Conservation (phyloP, 2,329 filamentous ascomycete genomes). For the Epichloe uncinata region DNA sequence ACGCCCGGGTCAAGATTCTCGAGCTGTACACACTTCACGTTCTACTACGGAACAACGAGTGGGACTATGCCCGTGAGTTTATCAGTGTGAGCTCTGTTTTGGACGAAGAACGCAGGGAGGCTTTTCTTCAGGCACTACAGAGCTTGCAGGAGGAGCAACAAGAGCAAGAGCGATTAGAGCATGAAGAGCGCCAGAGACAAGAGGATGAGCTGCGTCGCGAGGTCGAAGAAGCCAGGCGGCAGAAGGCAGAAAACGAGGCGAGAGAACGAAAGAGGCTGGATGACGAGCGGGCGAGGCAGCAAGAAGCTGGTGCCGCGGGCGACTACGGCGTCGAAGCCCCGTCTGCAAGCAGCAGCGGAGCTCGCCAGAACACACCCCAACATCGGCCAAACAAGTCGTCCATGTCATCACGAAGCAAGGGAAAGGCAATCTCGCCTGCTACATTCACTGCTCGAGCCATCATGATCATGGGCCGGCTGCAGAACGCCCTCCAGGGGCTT, state of each 20-base stretch:
- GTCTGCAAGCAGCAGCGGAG: constrained; percentile 21
- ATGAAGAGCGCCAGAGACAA: constrained; percentile 40
- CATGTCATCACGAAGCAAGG: constrained; percentile 15
- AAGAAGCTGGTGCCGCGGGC: constrained; percentile 45
- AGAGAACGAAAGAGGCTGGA: constrained; percentile 37
- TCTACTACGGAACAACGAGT: constrained; percentile 84
- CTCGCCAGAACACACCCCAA: constrained; percentile 16
- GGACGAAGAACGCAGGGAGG: constrained; percentile 82
- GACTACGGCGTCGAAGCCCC: constrained; percentile 56
- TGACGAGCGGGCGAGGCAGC: constrained; percentile 36
- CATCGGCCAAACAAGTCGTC: constrained; percentile 13
- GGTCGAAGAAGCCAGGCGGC: constrained; percentile 41
- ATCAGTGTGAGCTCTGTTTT: constrained; percentile 75
- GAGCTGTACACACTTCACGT: constrained; percentile 94
- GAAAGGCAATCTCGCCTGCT: constrained; percentile 16
- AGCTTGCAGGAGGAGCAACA: constrained; percentile 73
- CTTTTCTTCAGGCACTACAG: constrained; percentile 76
- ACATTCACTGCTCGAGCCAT: constrained; percentile 35
- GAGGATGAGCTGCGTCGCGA: constrained; percentile 44
- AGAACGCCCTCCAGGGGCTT: constrained; percentile 37
- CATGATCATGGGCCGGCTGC: constrained; percentile 39
- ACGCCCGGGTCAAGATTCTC: constrained; percentile 77
- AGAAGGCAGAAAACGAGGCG: constrained; percentile 46
- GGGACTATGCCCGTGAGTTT: constrained; percentile 90
- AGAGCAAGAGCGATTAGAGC: constrained; percentile 53